These are phyloP conservation scores for Gaeumannomyces tritici DNA, from an alignment of 2,329 filamentous ascomycete genomes.

Conservation along the genomic window DNA sequence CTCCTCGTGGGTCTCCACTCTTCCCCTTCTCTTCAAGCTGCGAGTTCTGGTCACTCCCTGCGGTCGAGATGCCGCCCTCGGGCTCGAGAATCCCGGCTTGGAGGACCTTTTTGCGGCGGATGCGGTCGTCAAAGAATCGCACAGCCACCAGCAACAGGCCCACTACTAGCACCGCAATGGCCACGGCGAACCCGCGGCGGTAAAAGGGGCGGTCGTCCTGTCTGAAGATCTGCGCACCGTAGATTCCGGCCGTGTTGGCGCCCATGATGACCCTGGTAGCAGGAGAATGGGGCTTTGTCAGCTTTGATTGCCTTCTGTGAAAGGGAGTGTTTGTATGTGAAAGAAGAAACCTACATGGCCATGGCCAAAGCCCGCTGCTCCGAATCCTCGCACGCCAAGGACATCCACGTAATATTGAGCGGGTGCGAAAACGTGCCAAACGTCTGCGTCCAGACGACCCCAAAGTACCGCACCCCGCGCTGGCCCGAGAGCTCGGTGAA, in stretches of 20 bases:
- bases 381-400: conserved; percentile 43
- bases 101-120: conserved; percentile 12
- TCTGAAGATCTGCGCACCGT: conserved; percentile 51
- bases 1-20: not conserved
- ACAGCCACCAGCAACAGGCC: conserved; percentile 29
- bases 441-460: conserved; percentile 44
- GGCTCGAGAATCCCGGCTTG: not conserved
- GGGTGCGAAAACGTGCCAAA: conserved; percentile 46
- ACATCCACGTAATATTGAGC: conserved; percentile 52
- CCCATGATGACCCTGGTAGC: conserved; percentile 44
- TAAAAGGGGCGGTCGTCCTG: conserved; percentile 40
- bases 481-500: conserved; percentile 32
- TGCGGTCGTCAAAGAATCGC: conserved; percentile 31
- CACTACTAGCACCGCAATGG: conserved; percentile 31
- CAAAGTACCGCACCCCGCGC: conserved; percentile 38
- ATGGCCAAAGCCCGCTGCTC: conserved; percentile 50
- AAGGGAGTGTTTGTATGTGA: not conserved
- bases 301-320: not conserved
- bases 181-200: conserved; percentile 37
- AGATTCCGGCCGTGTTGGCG: conserved; percentile 51
- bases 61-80: not conserved
- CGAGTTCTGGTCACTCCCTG: conserved; percentile 4
- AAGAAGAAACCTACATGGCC: conserved; percentile 32
- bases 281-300: not conserved
- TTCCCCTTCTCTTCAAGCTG: conserved; percentile 4